A percentile compares a stretch with the other conserved stretches of the same genome.
These are phyloP conservation scores for Pythium volutum DNA, from an alignment of 352 stramenopile genomes.

Conservation along the genomic window DNA sequence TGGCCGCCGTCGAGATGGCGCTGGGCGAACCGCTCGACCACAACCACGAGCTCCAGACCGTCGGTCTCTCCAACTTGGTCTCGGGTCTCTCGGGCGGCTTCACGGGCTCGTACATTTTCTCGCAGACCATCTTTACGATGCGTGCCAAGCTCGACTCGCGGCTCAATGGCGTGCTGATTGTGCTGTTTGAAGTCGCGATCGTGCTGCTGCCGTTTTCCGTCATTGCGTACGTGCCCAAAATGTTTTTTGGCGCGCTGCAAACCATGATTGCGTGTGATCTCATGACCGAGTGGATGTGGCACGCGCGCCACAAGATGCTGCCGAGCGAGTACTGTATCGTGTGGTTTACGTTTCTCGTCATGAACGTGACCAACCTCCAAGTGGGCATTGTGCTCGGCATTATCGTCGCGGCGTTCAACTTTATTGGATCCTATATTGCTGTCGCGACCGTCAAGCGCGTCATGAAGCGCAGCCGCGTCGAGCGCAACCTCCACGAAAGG, in stretches of 20 bases:
- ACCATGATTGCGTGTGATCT: constrained; percentile 97
- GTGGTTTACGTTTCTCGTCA: constrained; percentile 92
- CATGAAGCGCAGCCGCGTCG: constrained; percentile 78
- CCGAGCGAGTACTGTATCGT: constrained; percentile 92
- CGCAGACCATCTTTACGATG: constrained; percentile 93
- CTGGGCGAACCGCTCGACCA: constrained; percentile 93
- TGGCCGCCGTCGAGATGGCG: constrained; percentile 97
- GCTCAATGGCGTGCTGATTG: constrained; percentile 70
- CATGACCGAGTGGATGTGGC: constrained; percentile 96
- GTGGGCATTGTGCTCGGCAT: constrained; percentile 94
- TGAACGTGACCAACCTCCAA: constrained; percentile 94
- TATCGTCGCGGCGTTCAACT: constrained; percentile 85
- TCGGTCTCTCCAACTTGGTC: constrained; percentile 96
- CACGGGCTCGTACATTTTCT: constrained; percentile 99
- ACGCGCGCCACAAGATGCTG: constrained; percentile 85
- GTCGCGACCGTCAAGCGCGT: constrained; percentile 71
- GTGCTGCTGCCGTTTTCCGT: constrained; percentile 92
- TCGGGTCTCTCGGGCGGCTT: constrained; percentile 96
- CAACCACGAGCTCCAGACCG: constrained; percentile 94
- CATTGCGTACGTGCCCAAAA: constrained; percentile 94
- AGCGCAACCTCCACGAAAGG: constrained; percentile 73
- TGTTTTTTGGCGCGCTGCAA: constrained; percentile 97
- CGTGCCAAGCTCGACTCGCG: constrained; percentile 73
- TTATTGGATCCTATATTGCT: constrained; percentile 81
- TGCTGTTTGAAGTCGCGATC: constrained; percentile 68